Evolutionary conservation across 2,329 filamentous ascomycete species (phyloP).

Genomic region (Didymella glomerata): DNA sequence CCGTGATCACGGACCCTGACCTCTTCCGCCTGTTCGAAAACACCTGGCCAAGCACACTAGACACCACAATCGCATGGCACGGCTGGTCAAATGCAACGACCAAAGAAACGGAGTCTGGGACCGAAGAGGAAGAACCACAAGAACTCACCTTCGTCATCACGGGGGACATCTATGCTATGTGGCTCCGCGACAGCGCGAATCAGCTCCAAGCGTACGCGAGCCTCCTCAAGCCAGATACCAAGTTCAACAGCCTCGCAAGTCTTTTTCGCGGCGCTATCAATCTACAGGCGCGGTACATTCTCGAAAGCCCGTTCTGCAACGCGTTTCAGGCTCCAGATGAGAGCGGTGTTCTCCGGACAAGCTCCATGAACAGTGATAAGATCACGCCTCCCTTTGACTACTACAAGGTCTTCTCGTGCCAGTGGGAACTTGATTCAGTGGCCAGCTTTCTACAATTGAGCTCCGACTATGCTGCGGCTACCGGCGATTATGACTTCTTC

Average conservation of each 20-base stretch:
- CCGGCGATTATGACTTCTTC: slow-evolving; percentile 58
- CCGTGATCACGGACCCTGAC: slow-evolving; percentile 62
- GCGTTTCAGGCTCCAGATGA: slow-evolving; percentile 61
- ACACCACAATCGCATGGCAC: slow-evolving; percentile 75
- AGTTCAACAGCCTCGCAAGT: slow-evolving; percentile 63
- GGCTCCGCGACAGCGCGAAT: slow-evolving; percentile 66
- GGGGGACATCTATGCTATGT: slow-evolving; percentile 66
- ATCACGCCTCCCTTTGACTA: slow-evolving; percentile 57
- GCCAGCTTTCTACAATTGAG: slow-evolving; percentile 61
- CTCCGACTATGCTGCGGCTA: slow-evolving; percentile 57
- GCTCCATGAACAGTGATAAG: slow-evolving; percentile 50
- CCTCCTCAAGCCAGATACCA: slow-evolving; percentile 61
- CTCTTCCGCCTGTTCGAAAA: slow-evolving; percentile 76
- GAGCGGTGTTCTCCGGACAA: slow-evolving; percentile 52
- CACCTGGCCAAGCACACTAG: slow-evolving; percentile 77
- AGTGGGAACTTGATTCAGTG: slow-evolving; percentile 62
- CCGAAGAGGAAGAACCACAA: slow-evolving; percentile 54
- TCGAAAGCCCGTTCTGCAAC: slow-evolving; percentile 64
- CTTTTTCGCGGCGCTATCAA: slow-evolving; percentile 77
- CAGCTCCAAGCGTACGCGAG: slow-evolving; percentile 74
- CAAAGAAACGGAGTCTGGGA: slow-evolving; percentile 9
- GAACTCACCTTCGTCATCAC: slow-evolving; percentile 69
- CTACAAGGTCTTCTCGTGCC: slow-evolving; percentile 59
- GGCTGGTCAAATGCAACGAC: slow-evolving; percentile 62
- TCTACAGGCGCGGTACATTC: slow-evolving; percentile 73